Evolutionary conservation across 2,329 filamentous ascomycete species (phyloP), one percentile per base, ranked within the genome.

Genomic region (Cercospora canescens): DNA sequence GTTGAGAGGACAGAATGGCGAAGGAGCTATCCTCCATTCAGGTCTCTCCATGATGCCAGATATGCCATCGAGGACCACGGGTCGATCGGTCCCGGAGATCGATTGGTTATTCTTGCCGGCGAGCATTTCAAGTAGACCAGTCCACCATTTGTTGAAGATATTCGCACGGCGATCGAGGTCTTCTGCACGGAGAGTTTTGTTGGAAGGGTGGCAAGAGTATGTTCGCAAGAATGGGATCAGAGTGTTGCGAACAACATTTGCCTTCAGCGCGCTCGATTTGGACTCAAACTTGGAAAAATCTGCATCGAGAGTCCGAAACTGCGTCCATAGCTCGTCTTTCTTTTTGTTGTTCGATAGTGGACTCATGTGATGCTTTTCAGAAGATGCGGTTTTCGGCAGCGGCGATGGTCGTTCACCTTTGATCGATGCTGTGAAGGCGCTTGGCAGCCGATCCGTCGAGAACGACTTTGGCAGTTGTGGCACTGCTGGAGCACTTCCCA

Each of bases 81-180:
- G 92, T 34, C 93, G 85, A 74, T 97, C 94, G n/a, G 92, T 89
- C 11, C 92, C 92, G 1, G 92, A 89, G 14, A 97, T 89, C 3
- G 91, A 89, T 73, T 93, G 90, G 63, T 89, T 89, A 75, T 89
- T 87, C 67, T 87, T 86, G 34, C 90, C 91, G 70, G 93, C 89
- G 26, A 97, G 85, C 82, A 96, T 88, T 66, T 95, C 93, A 63
- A 97, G 80, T 41, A 97, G 82, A 1, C 87, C 89, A 50, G 85
- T 89, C 94, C 94, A 97, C 94, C 94, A 97, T 75, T 92, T 94
- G 76, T 95, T 92, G 65, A 97, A 81, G 56, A 96, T 92, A 52
- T 88, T 88, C 2, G 91, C 87, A 66, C 94, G 86, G 37, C 91
- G 87, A 73, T 97, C 93, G 52, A 97, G 79, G 76, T 96, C 92